Evolutionary conservation across 257 asterid genomes (phyloP), one percentile per base, ranked within the genome.

Genomic region (Henckelia pumila): DNA sequence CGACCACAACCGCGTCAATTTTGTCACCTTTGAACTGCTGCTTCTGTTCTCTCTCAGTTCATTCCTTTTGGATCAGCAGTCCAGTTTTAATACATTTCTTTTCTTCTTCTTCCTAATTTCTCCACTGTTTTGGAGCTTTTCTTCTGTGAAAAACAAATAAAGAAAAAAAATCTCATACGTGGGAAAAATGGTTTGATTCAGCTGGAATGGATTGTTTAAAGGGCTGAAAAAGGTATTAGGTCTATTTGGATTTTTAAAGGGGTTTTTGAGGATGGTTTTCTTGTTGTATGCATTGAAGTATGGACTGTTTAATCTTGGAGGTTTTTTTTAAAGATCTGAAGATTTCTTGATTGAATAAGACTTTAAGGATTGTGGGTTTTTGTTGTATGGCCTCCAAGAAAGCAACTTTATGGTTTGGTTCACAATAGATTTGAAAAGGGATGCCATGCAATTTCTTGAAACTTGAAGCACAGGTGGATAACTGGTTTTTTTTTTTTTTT

Each of bases 1-100:
- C 76, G 28, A 64, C 85, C 85, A 80, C 75, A 33, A 56, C 63
- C 28, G 55, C 56, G 52, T 28, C 59, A 49, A 74, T 67, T 68
- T 50, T 56, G 70, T 55, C 76, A 23, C 25, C 47, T 66, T 57
- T 30, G 61, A 49, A 32, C 13, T 56, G 9, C 59, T 23, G 11
- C 29, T 29, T 13, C 35, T 61, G 35, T 26, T 20, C 19, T 26
- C 32, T 56, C 24, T 50, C n/a, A 67, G n/a, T 1, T 40, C 44
- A 78, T 62, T 57, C 60, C 69, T 63, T 69, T 66, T 24, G 59
- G 64, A 66, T 59, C 68, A 17, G 30, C 56, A 28, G 62, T 13
- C 35, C 14, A 40, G 5, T 33, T 3, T 56, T 57, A 30, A 16
- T 52, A 56, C 50, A 13, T 63, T 66, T 76, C 68, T 58, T 35